Percentiles rank a stretch among this genome's conserved stretches.
Conservation (phyloP, 768 basidiomycete genomes). For the Strobilomyces echinocephalus region DNA sequence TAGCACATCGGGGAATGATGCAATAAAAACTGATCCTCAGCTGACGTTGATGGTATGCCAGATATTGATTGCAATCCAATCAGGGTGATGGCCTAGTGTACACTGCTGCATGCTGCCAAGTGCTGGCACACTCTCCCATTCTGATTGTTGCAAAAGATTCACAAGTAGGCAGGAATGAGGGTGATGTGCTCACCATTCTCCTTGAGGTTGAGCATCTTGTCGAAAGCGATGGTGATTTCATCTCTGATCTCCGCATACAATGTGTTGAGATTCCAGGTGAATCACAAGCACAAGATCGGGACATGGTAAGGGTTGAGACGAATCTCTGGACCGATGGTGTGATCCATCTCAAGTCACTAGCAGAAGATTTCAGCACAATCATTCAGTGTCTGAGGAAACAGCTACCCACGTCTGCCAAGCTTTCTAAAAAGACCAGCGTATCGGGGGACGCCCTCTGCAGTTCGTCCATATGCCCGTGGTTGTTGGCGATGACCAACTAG, state of each 20-base stretch:
- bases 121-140: background rate
- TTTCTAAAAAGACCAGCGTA: background rate
- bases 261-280: background rate
- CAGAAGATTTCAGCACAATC: no score
- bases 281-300: background rate
- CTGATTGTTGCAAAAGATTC: background rate
- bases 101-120: background rate
- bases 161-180: background rate
- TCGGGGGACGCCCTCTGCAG: background rate
- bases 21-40: no score
- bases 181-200: background rate
- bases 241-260: background rate
- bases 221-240: background rate
- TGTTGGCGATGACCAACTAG: background rate
- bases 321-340: background rate
- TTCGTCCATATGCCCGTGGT: background rate
- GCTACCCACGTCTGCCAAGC: no score
- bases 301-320: background rate
- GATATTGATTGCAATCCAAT: conserved; percentile 5
- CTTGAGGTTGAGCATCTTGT: background rate
- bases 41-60: background rate
- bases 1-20: no score
- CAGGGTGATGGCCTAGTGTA: background rate
- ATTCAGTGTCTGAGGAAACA: no score
- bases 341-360: background rate